Percentiles rank a stretch among this genome's conserved stretches.
Evolutionary conservation across 2,329 filamentous ascomycete genomes (phyloP).

Genomic region (Paecilomyces niveus): DNA sequence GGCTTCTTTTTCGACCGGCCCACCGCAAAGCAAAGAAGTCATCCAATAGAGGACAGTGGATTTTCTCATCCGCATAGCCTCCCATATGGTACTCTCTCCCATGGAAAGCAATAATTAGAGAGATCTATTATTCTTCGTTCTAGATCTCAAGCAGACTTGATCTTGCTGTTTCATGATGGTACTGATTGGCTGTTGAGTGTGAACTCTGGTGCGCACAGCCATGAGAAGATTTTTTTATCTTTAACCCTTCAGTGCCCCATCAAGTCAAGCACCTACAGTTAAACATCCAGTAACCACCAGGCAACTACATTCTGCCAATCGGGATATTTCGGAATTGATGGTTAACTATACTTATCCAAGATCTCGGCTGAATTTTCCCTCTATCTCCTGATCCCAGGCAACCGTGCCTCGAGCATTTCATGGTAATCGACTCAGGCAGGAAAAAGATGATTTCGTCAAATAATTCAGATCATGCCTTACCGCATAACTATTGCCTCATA

Average conservation of each 20-base stretch:
- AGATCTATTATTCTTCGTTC: neutral
- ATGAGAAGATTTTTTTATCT: neutral
- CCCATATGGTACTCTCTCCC: neutral
- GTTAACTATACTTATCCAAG: neutral
- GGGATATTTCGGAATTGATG: neutral
- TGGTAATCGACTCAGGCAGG: neutral
- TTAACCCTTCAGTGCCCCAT: neutral
- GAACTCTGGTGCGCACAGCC: neutral
- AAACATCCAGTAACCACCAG: neutral
- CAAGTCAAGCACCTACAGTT: neutral
- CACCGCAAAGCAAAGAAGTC: neutral
- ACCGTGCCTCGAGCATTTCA: neutral
- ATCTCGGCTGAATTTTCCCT: neutral
- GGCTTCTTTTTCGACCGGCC: neutral
- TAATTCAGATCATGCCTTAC: too few species aligned
- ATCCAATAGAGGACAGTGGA: neutral
- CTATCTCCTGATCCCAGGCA: too few species aligned
- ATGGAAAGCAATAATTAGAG: neutral
- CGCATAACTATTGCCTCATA: too few species aligned
- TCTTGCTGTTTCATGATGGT: neutral
- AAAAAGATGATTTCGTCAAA: too few species aligned
- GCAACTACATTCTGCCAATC: neutral
- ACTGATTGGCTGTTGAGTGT: neutral
- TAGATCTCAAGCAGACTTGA: neutral
- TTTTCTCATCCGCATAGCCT: neutral